phyloP scores from a whole-genome alignment of 83 land plant species.

The Diphasiastrum complanatum region DNA sequence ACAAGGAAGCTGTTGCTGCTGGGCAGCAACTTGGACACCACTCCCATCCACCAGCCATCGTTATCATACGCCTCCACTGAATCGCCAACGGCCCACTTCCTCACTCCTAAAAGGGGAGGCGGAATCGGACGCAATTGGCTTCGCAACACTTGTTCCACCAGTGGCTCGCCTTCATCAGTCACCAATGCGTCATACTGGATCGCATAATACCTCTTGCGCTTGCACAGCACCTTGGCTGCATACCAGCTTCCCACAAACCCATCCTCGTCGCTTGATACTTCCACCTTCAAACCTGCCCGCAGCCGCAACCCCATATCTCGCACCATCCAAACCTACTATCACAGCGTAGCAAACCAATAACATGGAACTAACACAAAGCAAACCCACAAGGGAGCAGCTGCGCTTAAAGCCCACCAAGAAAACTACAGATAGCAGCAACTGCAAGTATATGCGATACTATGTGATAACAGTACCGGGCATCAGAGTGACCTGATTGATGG shows the following conservation, averaged over 20 bases:
- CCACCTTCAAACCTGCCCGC: background rate
- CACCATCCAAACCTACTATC: background rate
- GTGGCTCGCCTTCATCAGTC: background rate
- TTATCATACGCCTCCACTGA: background rate
- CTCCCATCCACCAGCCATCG: background rate
- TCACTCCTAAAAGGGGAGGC: background rate
- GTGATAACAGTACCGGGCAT: too few relatives aligned
- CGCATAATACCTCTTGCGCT: background rate
- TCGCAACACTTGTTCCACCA: background rate
- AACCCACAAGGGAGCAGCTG: too few relatives aligned
- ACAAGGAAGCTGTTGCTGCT: background rate
- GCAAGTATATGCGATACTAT: too few relatives aligned
- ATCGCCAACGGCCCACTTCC: background rate
- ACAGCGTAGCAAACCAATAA: too few relatives aligned
- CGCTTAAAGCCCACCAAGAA: too few relatives aligned
- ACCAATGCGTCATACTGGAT: background rate
- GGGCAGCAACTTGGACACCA: background rate
- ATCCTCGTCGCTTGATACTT: slow-evolving; percentile 1
- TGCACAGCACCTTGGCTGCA: background rate
- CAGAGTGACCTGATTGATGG: too few relatives aligned
- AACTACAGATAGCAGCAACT: too few relatives aligned
- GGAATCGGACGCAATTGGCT: background rate
- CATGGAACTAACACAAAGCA: too few relatives aligned
- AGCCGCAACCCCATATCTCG: background rate
- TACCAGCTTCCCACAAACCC: slow-evolving; percentile 1